Percentiles rank a stretch among this genome's conserved stretches.
phyloP scores from a whole-genome alignment of 768 basidiomycete genomes.

The Leccinellum luteum region DNA sequence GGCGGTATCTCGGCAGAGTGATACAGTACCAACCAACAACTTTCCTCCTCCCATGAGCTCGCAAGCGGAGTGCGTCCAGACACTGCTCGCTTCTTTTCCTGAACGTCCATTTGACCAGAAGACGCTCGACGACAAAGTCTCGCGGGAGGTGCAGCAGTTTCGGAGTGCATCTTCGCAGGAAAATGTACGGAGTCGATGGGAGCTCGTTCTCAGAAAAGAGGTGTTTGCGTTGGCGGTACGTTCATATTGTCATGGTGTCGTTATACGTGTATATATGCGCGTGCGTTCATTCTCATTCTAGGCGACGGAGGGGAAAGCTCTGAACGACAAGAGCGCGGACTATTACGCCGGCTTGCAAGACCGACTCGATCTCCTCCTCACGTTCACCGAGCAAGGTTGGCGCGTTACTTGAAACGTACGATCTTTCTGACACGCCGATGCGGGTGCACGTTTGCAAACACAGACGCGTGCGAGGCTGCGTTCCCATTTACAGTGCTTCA shows the following conservation, averaged over 20 bases:
- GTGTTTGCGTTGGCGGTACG: conserved; percentile 70
- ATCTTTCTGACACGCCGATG: background rate
- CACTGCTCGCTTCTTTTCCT: conserved; percentile 52
- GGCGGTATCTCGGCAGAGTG: conserved; percentile 25
- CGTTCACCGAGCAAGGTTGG: conserved; percentile 76
- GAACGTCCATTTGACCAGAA: conserved; percentile 47
- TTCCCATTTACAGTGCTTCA: conserved; percentile 75
- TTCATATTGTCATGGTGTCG: conserved; percentile 10
- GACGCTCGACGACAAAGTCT: conserved; percentile 49
- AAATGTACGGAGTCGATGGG: conserved; percentile 71
- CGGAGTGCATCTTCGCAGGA: conserved; percentile 48
- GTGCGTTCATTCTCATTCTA: conserved; percentile 27
- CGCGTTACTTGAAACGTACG: conserved; percentile 3
- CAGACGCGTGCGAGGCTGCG: conserved; percentile 75
- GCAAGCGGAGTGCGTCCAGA: conserved; percentile 48
- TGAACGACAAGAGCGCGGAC: conserved; percentile 46
- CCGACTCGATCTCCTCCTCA: conserved; percentile 69
- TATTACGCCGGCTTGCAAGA: conserved; percentile 64
- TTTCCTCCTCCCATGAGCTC: conserved; percentile 46
- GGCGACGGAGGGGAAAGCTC: conserved; percentile 66
- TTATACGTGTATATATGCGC: background rate
- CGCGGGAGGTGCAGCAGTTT: conserved; percentile 42
- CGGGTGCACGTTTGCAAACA: background rate
- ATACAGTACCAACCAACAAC: background rate
- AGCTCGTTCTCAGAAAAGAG: conserved; percentile 66